Evolutionary conservation across 345 rosid species (phyloP), one percentile per base, ranked within the genome.

Genomic region (Odontarrhena argentea): DNA sequence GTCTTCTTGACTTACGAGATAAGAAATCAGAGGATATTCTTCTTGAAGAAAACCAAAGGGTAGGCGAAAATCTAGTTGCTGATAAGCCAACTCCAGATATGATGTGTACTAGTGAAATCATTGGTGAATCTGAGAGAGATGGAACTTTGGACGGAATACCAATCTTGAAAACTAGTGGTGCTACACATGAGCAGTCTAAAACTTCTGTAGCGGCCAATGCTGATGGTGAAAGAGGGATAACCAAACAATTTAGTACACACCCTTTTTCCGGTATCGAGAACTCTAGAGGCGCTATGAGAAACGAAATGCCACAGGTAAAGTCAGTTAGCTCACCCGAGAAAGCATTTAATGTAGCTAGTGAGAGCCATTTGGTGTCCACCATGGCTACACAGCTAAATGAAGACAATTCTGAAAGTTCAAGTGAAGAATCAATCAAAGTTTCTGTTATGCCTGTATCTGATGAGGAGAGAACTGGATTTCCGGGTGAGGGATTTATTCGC

Each of bases 1-100:
- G 99, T 78, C 86, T 87, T 68, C 71, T 73, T 66, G 95, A 87
- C 63, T 30, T 67, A 24, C 78, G 70, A 59, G 66, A 60, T 62
- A 70, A 67, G 63, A 70, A 66, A 30, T 69, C 66, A 9, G 48
- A 36, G 53, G 71, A 36, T 44, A 54, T 65, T n/a, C 56, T 46
- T 68, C 72, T 63, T 55, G 68, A 41, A 69, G 75, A 79, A 58
- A 65, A 58, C 54, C 73, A 54, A 74, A 44, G 10, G 28, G 74
- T 25, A 59, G 71, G 62, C 52, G 46, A 36, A 58, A 67, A 54
- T 48, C 35, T 6, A 25, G 60, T 26, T 40, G 52, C 24, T 61
- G 59, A 61, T 38, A 67, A 62, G 65, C 74, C 59, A 55, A 47
- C 26, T 15, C 55, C 41, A 63, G 42, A 55, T 49, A 55, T 34